Base-by-base conservation (phyloP, 305 asterid species). In the Fraxinus albicans region DNA sequence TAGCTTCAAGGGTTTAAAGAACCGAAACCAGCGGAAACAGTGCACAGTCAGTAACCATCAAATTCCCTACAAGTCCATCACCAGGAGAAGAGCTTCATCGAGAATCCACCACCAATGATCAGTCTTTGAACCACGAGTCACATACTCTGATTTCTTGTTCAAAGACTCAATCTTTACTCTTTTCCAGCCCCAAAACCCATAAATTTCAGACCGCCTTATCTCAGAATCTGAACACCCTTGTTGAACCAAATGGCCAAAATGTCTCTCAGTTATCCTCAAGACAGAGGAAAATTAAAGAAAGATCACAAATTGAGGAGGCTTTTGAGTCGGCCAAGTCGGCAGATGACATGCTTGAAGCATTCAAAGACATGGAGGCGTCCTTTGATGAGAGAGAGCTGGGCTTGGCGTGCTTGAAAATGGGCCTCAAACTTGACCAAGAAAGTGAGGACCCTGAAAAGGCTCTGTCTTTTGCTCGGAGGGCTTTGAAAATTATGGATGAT, bases 381-480 rank as follows among this genome's bases (percentile, higher is more conserved):
- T 91, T 91, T 73, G 97, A 90, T 15, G 98, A 94, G 90, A 89
- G 80, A 77, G 95, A 92, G 36, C 92, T 96, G 79, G 95, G 94
- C 2, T 79, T 96, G 84, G 94, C 98, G 79, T 94, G 97, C 84
- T 81, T 96, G 88, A 96, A 94, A 86, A 79, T 96, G 40, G 98
- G 98, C 44, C 94, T 94, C 60, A 94, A 94, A 86, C 92, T 94
- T 58, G 99, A 94, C 85, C 91, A 88, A 80, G 96, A 91, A 86
- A 94, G 93, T 63, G 88, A 92, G 79, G 89, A 94, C 81, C 97
- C 95, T 69, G 95, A 91, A 85, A 89, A 88, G 90, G 85, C 93
- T 69, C 72, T 92, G 0, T 84, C 93, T 86, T 96, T 86, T 85
- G 99, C 93, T 53, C 85, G 69, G 70, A 91, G 97, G 81, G 98